Evolutionary conservation across 495 filamentous ascomycete species (phyloP), one percentile per base, ranked within the genome.

Genomic region (Aspergillus heteromorphus): DNA sequence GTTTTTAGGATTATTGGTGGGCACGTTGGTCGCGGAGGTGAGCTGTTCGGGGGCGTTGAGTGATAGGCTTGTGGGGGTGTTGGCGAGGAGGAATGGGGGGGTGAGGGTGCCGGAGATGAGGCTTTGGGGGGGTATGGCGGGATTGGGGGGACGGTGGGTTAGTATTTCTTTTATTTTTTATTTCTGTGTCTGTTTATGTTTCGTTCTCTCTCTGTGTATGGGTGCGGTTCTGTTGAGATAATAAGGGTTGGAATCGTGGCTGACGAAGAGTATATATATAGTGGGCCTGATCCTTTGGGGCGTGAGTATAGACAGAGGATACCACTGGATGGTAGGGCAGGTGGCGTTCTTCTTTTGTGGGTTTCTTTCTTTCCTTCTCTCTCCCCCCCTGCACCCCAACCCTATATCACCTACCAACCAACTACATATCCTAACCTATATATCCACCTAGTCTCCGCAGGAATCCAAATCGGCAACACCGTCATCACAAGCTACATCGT

Each of bases 381-480:
- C 25, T n/a, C 6, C 13, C 18, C 30, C 38, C n/a, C n/a, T n/a
- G n/a, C n/a, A n/a, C n/a, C n/a, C n/a, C n/a, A n/a, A n/a, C n/a
- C n/a, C n/a, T n/a, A n/a, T n/a, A n/a, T n/a, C n/a, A n/a, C n/a
- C n/a, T n/a, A n/a, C n/a, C n/a, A n/a, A n/a, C n/a, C n/a, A n/a
- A n/a, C n/a, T n/a, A n/a, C 27, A 25, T 16, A 42, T 51, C 43
- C 48, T 62, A 25, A 51, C 20, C 20, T 25, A 55, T 30, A 29
- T 10, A 38, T 17, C 34, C 52, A 16, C 47, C n/a, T n/a, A 81
- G 77, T 84, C 60, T 77, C 75, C 1, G 76, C 82, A 5, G 83
- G 82, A 19, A 79, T 85, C 53, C 83, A 85, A 55, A 78, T 83
- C 41, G 83, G 81, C 13, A 85, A 85, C 51, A 83, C 80, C 0